phyloP scores from a whole-genome alignment of 805 yeast species.

The Ogataea naganishii region DNA sequence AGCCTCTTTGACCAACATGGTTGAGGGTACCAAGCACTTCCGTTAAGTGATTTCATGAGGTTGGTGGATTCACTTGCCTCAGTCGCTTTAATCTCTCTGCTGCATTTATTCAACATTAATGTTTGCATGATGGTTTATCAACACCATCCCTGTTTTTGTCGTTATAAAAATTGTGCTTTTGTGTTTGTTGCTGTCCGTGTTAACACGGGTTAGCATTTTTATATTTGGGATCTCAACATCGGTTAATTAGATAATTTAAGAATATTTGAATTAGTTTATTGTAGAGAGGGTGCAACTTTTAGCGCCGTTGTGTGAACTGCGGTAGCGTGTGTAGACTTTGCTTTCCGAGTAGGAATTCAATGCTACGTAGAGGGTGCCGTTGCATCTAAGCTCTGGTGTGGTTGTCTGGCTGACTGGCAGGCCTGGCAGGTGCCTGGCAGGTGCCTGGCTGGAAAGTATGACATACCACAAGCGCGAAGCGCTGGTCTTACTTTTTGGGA shows the following conservation, averaged over 20 bases:
- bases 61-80: too few relatives aligned
- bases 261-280: neutral
- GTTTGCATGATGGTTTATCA: slow-evolving; percentile 9
- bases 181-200: slow-evolving; percentile 8
- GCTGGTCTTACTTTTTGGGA: too few relatives aligned
- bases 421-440: too few relatives aligned
- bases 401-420: too few relatives aligned
- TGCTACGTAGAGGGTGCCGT: too few relatives aligned
- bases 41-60: too few relatives aligned
- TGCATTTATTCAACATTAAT: slow-evolving; percentile 32
- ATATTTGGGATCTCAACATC: slow-evolving; percentile 40
- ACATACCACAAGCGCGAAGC: too few relatives aligned
- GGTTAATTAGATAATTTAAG: slow-evolving; percentile 16
- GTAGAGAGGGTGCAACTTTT: neutral
- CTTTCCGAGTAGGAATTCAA: too few relatives aligned
- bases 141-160: slow-evolving; percentile 7
- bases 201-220: slow-evolving; percentile 17
- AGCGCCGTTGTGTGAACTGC: neutral
- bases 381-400: too few relatives aligned
- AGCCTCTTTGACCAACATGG: slow-evolving; percentile 96
- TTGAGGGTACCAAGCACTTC: slow-evolving; percentile 96
- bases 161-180: slow-evolving; percentile 7
- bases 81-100: too few relatives aligned
- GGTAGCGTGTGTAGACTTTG: too few relatives aligned
- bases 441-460: too few relatives aligned